These are phyloP conservation scores for Amborella trichopoda DNA, from an alignment of 164 flowering plant genomes.

Conservation along the genomic window DNA sequence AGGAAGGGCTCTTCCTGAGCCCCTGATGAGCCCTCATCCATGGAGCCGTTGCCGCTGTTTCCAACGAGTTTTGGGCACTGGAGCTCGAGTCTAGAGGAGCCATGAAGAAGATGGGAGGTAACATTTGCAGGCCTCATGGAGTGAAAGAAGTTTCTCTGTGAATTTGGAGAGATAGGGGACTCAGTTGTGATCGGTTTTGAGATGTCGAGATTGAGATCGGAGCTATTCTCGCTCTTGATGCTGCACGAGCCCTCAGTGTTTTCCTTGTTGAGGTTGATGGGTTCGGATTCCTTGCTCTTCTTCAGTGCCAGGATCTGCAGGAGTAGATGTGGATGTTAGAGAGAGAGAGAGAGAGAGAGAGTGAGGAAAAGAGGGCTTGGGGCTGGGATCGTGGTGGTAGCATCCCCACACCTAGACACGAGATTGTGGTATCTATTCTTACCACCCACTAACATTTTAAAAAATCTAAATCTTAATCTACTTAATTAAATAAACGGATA, in stretches of 20 bases:
- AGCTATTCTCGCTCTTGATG: slow-evolving; percentile 87
- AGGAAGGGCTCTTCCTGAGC: slow-evolving; percentile 63
- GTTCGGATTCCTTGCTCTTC: slow-evolving; percentile 63
- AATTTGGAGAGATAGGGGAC: slow-evolving; percentile 37
- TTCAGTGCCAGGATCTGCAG: slow-evolving; percentile 72
- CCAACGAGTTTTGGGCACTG: slow-evolving; percentile 20
- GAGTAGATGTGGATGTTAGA: slow-evolving; percentile 1
- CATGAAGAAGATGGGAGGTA: slow-evolving; percentile 52
- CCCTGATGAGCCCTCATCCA: slow-evolving; percentile 9
- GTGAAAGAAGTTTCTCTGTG: slow-evolving; percentile 26
- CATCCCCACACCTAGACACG: not conserved
- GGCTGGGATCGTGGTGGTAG: too few relatives aligned
- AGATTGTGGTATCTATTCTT: not conserved
- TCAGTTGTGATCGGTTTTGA: slow-evolving; percentile 62
- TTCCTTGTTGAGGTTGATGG: slow-evolving; percentile 89
- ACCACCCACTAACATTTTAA: not conserved
- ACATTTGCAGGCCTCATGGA: slow-evolving; percentile 25
- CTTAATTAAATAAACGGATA: not conserved
- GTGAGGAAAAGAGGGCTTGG: too few relatives aligned
- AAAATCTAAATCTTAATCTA: not conserved
- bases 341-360: not conserved
- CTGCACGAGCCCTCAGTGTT: slow-evolving; percentile 91
- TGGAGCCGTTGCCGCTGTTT: not conserved
- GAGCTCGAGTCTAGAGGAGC: slow-evolving; percentile 26
- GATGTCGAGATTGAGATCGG: slow-evolving; percentile 61